Evolutionary conservation across 352 stramenopile genomes (phyloP).

Genomic region (Pythium volutum): DNA sequence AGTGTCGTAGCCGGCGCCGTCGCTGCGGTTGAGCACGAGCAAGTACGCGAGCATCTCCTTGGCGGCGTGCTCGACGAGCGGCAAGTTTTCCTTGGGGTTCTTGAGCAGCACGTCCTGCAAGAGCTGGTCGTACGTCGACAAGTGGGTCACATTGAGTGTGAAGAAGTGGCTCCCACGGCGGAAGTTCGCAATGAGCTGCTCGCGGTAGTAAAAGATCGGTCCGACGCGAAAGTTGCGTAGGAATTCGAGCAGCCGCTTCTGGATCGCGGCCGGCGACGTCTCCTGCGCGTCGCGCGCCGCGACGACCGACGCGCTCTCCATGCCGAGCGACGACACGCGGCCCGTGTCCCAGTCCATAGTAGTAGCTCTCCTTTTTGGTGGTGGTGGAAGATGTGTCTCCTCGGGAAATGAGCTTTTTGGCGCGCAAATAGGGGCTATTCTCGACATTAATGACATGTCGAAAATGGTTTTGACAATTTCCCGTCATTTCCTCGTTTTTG

Average conservation of each 20-base stretch:
- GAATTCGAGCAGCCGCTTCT: constrained; percentile 74
- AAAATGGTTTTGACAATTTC: constrained; percentile 1
- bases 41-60: constrained; percentile 75
- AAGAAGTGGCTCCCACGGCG: constrained; percentile 72
- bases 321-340: constrained; percentile 75
- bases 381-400: neutral
- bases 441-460: constrained; percentile 12
- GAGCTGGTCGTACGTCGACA: constrained; percentile 84
- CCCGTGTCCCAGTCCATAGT: constrained; percentile 83
- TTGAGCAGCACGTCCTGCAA: constrained; percentile 85
- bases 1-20: constrained; percentile 27
- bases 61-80: constrained; percentile 80
- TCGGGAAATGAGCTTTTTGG: constrained; percentile 4
- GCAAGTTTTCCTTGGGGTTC: constrained; percentile 81
- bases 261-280: constrained; percentile 54
- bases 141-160: constrained; percentile 80
- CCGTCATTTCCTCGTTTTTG: neutral
- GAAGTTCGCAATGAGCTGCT: constrained; percentile 86
- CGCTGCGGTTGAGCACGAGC: constrained; percentile 48
- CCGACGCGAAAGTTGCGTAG: constrained; percentile 87
- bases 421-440: constrained; percentile 11
- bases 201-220: constrained; percentile 86
- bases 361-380: neutral
- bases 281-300: constrained; percentile 48
- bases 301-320: constrained; percentile 58